Evolutionary conservation across 2,329 filamentous ascomycete genomes (phyloP).

Genomic region (Xylaria sp.): DNA sequence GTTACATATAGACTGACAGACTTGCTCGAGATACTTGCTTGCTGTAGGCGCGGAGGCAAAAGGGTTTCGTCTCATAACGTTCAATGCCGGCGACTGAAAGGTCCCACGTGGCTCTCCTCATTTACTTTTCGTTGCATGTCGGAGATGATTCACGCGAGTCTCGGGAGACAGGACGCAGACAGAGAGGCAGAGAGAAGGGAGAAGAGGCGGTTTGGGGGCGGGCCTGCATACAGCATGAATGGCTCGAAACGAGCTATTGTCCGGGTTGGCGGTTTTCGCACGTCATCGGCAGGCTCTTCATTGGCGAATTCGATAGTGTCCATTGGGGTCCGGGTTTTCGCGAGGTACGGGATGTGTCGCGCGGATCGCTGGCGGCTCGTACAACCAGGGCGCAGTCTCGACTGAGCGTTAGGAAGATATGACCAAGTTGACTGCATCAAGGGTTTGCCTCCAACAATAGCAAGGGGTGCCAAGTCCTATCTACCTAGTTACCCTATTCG

Average conservation of each 20-base stretch:
- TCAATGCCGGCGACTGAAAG: neutral
- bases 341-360: neutral
- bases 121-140: neutral
- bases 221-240: slow-evolving; percentile 15
- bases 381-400: neutral
- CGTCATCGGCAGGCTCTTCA: neutral
- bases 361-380: neutral
- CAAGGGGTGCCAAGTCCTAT: neutral
- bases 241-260: neutral
- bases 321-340: neutral
- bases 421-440: no score
- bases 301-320: slow-evolving; percentile 6
- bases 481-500: neutral
- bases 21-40: no score
- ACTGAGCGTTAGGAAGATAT: neutral
- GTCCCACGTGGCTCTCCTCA: neutral
- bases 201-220: neutral
- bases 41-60: no score
- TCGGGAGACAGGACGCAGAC: neutral
- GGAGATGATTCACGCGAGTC: neutral
- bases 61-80: neutral
- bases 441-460: slow-evolving; percentile 1
- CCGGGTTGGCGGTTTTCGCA: neutral
- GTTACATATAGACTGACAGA: no score
- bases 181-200: neutral